Percentiles rank a stretch among this genome's conserved stretches.
phyloP scores from a whole-genome alignment of 164 flowering plant genomes.

The Chloranthus sessilifolius region DNA sequence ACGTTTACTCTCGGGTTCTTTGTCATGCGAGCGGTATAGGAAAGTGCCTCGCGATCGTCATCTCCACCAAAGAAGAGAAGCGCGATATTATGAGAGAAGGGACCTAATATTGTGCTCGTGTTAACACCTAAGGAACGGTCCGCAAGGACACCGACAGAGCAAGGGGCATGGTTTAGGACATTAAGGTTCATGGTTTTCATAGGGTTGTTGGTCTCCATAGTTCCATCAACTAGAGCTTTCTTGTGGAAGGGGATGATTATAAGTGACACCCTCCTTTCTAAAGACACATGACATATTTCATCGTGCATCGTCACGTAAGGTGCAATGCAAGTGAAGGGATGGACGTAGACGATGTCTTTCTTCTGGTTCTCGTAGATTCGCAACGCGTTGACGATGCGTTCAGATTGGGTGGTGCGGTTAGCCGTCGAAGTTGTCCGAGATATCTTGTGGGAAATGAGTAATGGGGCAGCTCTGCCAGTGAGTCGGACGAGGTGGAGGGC shows the following conservation, averaged over 20 bases:
- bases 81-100: conserved; percentile 10
- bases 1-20: conserved; percentile 1
- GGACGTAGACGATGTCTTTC: conserved; percentile 4
- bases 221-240: conserved; percentile 4
- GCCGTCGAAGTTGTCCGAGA: not conserved
- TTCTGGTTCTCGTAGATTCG: conserved; percentile 13
- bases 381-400: conserved; percentile 26
- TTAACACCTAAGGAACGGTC: conserved; percentile 15
- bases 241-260: conserved; percentile 33
- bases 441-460: conserved; percentile 16
- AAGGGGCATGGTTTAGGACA: conserved; percentile 31
- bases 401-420: not conserved
- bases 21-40: conserved; percentile 18
- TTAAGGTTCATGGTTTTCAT: conserved; percentile 17
- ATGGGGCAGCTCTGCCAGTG: conserved; percentile 27
- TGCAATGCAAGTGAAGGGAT: conserved; percentile 21
- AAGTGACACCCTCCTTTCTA: conserved; percentile 18
- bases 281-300: conserved; percentile 25
- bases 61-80: conserved; percentile 34
- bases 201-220: not conserved
- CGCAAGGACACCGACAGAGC: conserved; percentile 38
- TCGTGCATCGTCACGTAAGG: conserved; percentile 30
- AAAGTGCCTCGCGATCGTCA: conserved; percentile 35
- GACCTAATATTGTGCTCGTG: not conserved
- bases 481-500: conserved; percentile 53